Evolutionary conservation across 352 stramenopile genomes (phyloP), one percentile per base, ranked within the genome.

Genomic region (Ophiocytium majus): DNA sequence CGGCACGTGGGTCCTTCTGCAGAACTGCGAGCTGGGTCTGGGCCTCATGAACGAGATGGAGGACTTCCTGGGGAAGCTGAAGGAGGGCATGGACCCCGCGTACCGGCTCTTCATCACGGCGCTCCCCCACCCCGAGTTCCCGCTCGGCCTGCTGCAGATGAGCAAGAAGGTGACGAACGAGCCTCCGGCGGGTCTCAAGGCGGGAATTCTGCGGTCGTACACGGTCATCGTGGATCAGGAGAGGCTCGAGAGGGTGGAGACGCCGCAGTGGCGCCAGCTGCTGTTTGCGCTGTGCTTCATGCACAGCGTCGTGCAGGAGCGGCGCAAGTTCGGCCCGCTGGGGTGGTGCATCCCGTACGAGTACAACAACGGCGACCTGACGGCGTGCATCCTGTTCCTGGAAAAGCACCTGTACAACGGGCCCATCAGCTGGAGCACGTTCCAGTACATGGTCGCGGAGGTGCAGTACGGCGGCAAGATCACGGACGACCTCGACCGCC

Each of bases 181-280:
- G 82, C 96, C 96, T 50, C 97, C 97, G 1, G 93, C 97, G 83
- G 97, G 97, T 14, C 89, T 99, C 14, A 94, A 96, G 28, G 96
- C 97, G 0, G 96, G 96, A 33, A 87, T 99, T 36, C 86, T 99
- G 57, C 94, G 96, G 1, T 98, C 94, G 36, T 99, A 98, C 92
- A 98, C 95, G 19, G 95, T 98, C 57, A 98, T 99, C 92, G 96
- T 99, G n/a, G 96, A 99, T 90, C 96, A 99, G 91, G 97, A 99
- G 90, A 97, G 98, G 57, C 91, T 98, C 23, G 96, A 98, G 89
- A 92, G 95, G 79, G 95, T 99, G 10, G 96, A 99, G 86, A 98
- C 95, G 63, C 91, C 92, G 32, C 95, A 98, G 90, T 99, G 97
- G 97, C 92, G 95, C 0, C 95, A 99, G 82, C 86, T 99, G 23